phyloP scores from a whole-genome alignment of 1,139 yeast species.

The Ashbya aceris region DNA sequence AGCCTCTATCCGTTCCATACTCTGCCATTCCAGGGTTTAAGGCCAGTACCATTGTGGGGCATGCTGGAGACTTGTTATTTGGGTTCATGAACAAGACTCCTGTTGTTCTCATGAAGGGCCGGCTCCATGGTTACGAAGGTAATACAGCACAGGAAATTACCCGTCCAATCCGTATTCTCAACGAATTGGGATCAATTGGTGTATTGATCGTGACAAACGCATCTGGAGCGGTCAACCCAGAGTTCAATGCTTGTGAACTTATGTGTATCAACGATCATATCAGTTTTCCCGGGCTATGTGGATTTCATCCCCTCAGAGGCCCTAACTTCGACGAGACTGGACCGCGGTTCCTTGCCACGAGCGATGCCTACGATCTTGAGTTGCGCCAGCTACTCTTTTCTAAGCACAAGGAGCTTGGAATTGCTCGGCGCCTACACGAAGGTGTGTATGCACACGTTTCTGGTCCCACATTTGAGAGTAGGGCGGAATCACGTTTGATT shows the following conservation, averaged over 20 bases:
- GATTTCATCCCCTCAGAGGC: slow-evolving; percentile 81
- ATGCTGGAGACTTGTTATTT: slow-evolving; percentile 71
- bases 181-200: slow-evolving; percentile 45
- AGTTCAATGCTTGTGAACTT: slow-evolving; percentile 71
- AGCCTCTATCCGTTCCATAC: slow-evolving; percentile 48
- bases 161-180: slow-evolving; percentile 75
- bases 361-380: slow-evolving; percentile 79
- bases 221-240: slow-evolving; percentile 76
- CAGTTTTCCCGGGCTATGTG: slow-evolving; percentile 84
- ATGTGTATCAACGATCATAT: slow-evolving; percentile 87
- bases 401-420: slow-evolving; percentile 42
- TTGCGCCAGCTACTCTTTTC: slow-evolving; percentile 52
- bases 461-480: slow-evolving; percentile 90
- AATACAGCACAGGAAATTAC: slow-evolving; percentile 72
- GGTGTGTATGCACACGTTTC: slow-evolving; percentile 81
- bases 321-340: slow-evolving; percentile 75
- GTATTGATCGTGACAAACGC: slow-evolving; percentile 81
- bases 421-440: slow-evolving; percentile 63
- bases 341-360: slow-evolving; percentile 77
- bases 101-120: slow-evolving; percentile 88
- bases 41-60: slow-evolving; percentile 81
- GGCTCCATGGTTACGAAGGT: slow-evolving; percentile 90
- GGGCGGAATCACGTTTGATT: slow-evolving; percentile 84
- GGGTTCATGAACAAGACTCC: slow-evolving; percentile 70
- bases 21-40: slow-evolving; percentile 70